These are phyloP conservation scores for Elasticomyces elasticus DNA, from an alignment of 495 filamentous ascomycete species.

Conservation along the genomic window DNA sequence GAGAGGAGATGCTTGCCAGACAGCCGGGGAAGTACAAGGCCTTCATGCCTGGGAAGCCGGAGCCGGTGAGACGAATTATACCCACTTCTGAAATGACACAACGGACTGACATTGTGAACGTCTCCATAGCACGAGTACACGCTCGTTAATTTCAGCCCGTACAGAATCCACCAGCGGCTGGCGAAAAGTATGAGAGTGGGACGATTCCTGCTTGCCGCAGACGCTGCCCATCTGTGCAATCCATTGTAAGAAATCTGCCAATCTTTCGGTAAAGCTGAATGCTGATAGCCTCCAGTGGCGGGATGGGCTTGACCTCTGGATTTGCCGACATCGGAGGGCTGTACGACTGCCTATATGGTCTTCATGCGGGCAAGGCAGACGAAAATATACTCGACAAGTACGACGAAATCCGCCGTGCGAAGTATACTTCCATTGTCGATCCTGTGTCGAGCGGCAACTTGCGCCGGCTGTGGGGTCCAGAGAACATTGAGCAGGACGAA, in stretches of 20 bases:
- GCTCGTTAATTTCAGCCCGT: constrained; percentile 45
- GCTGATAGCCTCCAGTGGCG: constrained; percentile 33
- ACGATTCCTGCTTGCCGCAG: constrained; percentile 44
- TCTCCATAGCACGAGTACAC: constrained; percentile 45
- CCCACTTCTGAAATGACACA: no score
- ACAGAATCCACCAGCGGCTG: constrained; percentile 54
- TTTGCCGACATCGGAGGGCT: constrained; percentile 49
- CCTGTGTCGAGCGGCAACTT: constrained; percentile 46
- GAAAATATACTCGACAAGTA: constrained; percentile 48
- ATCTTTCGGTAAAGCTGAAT: neutral
- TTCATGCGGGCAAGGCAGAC: constrained; percentile 43
- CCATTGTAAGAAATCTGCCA: constrained; percentile 33
- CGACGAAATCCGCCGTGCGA: constrained; percentile 44
- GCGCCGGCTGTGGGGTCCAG: constrained; percentile 29
- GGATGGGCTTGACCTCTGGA: constrained; percentile 51
- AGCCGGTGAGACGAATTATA: no score
- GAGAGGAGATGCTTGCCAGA: constrained; percentile 43
- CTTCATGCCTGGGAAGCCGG: constrained; percentile 48
- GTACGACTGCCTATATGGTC: constrained; percentile 46
- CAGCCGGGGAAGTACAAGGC: constrained; percentile 45
- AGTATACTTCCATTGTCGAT: constrained; percentile 46
- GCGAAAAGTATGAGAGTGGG: constrained; percentile 46
- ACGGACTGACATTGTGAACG: no score
- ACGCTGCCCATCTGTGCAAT: constrained; percentile 49
- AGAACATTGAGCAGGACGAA: constrained; percentile 32